phyloP scores from a whole-genome alignment of 108 stramenopile species.

The Skeletonema tropicum region DNA sequence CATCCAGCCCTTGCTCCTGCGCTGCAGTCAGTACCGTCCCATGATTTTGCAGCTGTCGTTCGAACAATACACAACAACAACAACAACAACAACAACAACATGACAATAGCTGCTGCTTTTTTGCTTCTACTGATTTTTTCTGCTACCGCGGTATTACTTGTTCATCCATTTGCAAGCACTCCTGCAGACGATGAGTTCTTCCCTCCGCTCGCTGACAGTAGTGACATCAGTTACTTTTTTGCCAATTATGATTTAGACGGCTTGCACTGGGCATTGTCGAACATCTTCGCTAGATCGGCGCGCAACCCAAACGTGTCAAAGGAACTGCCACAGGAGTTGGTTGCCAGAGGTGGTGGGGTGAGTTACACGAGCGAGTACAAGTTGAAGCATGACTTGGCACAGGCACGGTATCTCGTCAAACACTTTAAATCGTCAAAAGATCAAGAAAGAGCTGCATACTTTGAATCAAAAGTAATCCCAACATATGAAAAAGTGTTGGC shows the following conservation, averaged over 20 bases:
- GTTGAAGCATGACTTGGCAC: constrained; percentile 56
- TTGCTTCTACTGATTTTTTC: background rate
- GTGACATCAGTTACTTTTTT: constrained; percentile 58
- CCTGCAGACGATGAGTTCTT: constrained; percentile 48
- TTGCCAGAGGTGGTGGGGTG: constrained; percentile 61
- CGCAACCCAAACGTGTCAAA: constrained; percentile 43
- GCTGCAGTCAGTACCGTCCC: too few relatives aligned
- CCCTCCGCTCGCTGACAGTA: constrained; percentile 50
- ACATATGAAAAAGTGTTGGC: constrained; percentile 50
- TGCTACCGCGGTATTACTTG: background rate
- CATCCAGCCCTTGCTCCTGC: too few relatives aligned
- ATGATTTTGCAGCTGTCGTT: too few relatives aligned
- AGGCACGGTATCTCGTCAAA: constrained; percentile 56
- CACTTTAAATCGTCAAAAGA: constrained; percentile 24
- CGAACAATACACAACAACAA: too few relatives aligned
- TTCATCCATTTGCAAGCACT: background rate
- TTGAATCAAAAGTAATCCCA: constrained; percentile 44
- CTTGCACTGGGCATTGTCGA: constrained; percentile 58
- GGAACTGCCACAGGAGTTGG: constrained; percentile 36
- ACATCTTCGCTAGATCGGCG: constrained; percentile 44
- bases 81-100: too few relatives aligned
- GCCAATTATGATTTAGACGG: constrained; percentile 63
- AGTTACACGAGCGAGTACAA: constrained; percentile 71
- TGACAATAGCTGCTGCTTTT: background rate
- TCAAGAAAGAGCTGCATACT: constrained; percentile 39